Evolutionary conservation across 768 basidiomycete species (phyloP).

Genomic region (Naganishia kalamii): DNA sequence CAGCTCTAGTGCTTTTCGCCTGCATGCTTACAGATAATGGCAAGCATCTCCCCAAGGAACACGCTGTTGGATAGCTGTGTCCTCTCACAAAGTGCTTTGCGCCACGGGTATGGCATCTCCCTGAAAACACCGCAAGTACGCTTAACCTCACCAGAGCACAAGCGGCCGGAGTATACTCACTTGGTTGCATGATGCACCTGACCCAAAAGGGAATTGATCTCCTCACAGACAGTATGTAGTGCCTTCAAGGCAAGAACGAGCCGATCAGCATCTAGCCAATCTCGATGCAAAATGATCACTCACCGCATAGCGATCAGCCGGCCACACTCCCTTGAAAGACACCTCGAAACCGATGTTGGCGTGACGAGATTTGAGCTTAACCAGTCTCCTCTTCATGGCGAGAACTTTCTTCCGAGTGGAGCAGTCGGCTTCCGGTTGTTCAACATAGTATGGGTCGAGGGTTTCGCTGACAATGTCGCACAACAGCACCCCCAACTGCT

Average conservation of each 20-base stretch:
- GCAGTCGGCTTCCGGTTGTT: conserved; percentile 50
- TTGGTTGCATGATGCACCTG: conserved; percentile 64
- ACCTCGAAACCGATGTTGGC: conserved; percentile 51
- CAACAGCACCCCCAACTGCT: conserved; percentile 64
- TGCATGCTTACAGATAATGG: conserved; percentile 62
- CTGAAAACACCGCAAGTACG: conserved; percentile 37
- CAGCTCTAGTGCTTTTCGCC: background rate
- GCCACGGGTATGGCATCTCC: conserved; percentile 54
- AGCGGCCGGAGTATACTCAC: background rate
- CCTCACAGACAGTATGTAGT: conserved; percentile 48
- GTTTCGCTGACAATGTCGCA: conserved; percentile 72
- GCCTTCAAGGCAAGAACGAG: conserved; percentile 22
- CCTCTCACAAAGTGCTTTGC: conserved; percentile 64
- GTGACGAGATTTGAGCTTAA: conserved; percentile 49
- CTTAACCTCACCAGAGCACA: conserved; percentile 53
- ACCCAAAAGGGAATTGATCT: conserved; percentile 63
- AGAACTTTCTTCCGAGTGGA: conserved; percentile 62
- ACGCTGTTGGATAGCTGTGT: conserved; percentile 69
- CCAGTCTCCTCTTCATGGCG: conserved; percentile 68
- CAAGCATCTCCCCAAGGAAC: conserved; percentile 77
- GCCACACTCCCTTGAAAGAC: conserved; percentile 72
- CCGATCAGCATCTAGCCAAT: no score
- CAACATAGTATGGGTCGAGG: conserved; percentile 51
- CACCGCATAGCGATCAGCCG: conserved; percentile 70
- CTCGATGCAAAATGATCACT: conserved; percentile 34